A percentile compares a stretch with the other conserved stretches of the same genome.
Evolutionary conservation across 2,329 filamentous ascomycete species (phyloP).

Genomic region (Sclerotinia sclerotiorum): DNA sequence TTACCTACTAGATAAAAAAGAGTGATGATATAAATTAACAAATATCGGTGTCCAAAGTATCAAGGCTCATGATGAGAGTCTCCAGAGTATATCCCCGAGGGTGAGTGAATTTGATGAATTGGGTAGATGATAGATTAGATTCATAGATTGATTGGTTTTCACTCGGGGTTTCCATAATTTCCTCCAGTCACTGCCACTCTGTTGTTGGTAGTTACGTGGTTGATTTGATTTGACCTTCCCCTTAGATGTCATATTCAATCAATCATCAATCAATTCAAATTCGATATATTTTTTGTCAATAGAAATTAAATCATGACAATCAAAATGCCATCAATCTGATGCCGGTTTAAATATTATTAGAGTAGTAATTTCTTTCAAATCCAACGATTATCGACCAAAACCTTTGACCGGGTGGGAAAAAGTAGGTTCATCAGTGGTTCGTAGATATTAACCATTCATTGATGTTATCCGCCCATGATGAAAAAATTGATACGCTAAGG

Average conservation of each 20-base stretch:
- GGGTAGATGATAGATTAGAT: background rate
- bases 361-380: background rate
- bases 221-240: background rate
- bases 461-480: background rate
- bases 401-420: background rate
- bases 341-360: background rate
- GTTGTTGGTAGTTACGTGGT: background rate
- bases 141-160: too few relatives aligned
- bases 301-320: background rate
- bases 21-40: background rate
- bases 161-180: background rate
- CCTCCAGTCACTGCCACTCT: background rate
- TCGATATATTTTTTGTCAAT: too few relatives aligned
- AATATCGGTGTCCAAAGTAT: too few relatives aligned
- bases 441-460: background rate
- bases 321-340: background rate
- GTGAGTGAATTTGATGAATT: background rate
- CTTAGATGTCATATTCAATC: too few relatives aligned
- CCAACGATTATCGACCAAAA: background rate
- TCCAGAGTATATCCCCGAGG: background rate
- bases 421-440: too few relatives aligned
- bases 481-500: background rate
- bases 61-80: background rate
- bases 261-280: too few relatives aligned
- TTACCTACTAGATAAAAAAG: background rate